phyloP scores from a whole-genome alignment of 176 grass and related monocot genomes.

The Oryza brachyantha region DNA sequence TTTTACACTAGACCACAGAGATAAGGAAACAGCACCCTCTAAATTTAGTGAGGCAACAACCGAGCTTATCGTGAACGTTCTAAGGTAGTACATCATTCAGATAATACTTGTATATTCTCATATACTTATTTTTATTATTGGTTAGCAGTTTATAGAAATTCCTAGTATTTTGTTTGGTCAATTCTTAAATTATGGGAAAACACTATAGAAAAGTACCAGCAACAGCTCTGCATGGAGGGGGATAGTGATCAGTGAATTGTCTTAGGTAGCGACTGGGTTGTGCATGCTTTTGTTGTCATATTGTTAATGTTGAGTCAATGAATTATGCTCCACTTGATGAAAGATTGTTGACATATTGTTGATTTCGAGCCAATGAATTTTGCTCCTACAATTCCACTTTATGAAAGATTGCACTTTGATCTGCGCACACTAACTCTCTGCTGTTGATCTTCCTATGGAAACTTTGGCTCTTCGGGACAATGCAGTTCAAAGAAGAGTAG shows the following conservation, averaged over 20 bases:
- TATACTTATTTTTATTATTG: not conserved
- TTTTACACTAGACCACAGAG: not conserved
- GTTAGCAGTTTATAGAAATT: not conserved
- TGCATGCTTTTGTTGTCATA: no score
- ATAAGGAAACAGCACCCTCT: not conserved
- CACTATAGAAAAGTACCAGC: no score
- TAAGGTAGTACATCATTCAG: constrained; percentile 9
- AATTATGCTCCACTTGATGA: no score
- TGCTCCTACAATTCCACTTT: not conserved
- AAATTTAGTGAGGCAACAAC: not conserved
- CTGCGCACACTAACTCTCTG: not conserved
- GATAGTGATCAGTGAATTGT: not conserved
- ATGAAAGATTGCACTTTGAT: not conserved
- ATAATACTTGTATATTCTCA: not conserved
- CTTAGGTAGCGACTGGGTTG: not conserved
- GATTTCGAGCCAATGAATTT: not conserved
- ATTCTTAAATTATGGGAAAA: not conserved
- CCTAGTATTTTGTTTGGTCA: not conserved
- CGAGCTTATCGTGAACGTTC: not conserved
- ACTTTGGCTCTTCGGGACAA: not conserved
- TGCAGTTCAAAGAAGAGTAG: not conserved
- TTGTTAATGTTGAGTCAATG: no score
- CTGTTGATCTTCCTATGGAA: not conserved
- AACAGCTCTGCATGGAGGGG: no score
- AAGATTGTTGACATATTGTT: not conserved